A percentile compares a stretch with the other conserved stretches of the same genome.
Evolutionary conservation across 495 filamentous ascomycete genomes (phyloP).

Genomic region (Aspergillus conjunctus): DNA sequence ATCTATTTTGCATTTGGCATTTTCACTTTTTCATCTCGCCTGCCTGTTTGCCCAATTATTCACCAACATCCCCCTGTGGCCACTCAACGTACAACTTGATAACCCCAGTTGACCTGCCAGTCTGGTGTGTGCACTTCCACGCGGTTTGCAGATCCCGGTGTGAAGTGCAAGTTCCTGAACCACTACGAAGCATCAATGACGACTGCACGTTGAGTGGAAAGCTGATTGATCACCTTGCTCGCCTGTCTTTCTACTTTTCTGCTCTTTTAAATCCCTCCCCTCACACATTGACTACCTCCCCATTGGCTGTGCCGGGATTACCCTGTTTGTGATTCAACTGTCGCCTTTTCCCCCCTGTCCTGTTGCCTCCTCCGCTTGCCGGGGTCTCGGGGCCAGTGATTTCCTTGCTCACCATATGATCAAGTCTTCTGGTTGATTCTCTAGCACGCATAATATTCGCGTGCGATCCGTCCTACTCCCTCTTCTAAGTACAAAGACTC

Average conservation of each 20-base stretch:
- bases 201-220: constrained; percentile 4
- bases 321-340: not conserved
- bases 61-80: constrained; percentile 5
- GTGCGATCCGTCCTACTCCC: constrained; percentile 6
- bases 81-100: constrained; percentile 7
- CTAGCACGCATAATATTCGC: constrained; percentile 4
- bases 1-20: not conserved
- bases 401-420: constrained; percentile 13
- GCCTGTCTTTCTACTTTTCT: not conserved
- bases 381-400: constrained; percentile 13
- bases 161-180: constrained; percentile 15
- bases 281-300: not conserved
- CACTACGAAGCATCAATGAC: constrained; percentile 10
- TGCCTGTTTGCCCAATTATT: constrained; percentile 12
- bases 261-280: constrained; percentile 1
- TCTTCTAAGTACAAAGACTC: not conserved
- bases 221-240: constrained; percentile 10
- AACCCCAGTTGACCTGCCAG: constrained; percentile 9
- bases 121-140: constrained; percentile 5
- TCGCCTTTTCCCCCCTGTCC: not conserved
- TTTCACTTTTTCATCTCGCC: constrained; percentile 3
- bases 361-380: constrained; percentile 11
- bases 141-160: constrained; percentile 23
- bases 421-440: constrained; percentile 13
- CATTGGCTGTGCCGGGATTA: not conserved